phyloP scores from a whole-genome alignment of 306 rosid species.

The Inga oerstediana region DNA sequence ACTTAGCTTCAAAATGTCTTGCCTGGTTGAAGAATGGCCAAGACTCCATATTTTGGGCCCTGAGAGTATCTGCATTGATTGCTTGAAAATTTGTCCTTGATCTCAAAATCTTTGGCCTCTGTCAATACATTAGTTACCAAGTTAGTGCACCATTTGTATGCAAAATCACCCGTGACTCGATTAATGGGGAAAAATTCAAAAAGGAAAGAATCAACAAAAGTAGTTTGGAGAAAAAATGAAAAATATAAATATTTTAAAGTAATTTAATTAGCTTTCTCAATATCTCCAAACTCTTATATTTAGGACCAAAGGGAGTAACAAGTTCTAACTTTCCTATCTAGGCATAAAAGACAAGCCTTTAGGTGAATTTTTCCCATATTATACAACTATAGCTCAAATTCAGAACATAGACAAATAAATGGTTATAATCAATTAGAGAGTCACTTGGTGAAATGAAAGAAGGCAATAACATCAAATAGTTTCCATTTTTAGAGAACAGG shows the following conservation, averaged over 20 bases:
- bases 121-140: constrained; percentile 33
- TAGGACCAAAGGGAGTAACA: background rate
- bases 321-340: background rate
- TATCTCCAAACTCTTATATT: too few relatives aligned
- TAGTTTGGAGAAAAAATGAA: too few relatives aligned
- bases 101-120: constrained; percentile 89
- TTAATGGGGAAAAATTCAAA: background rate
- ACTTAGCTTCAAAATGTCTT: constrained; percentile 29
- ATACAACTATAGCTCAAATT: background rate
- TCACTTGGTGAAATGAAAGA: background rate
- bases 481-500: background rate
- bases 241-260: too few relatives aligned
- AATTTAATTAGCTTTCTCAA: too few relatives aligned
- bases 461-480: background rate
- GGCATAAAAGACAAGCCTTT: background rate
- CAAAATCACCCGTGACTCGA: background rate
- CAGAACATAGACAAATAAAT: background rate
- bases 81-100: constrained; percentile 78
- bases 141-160: constrained; percentile 7
- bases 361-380: background rate
- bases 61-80: constrained; percentile 75
- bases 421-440: background rate
- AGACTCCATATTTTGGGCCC: constrained; percentile 96
- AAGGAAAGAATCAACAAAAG: background rate
- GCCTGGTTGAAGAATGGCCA: constrained; percentile 96